phyloP scores from a whole-genome alignment of 2,329 filamentous ascomycete species.

The Arthrobotrys megalospora region DNA sequence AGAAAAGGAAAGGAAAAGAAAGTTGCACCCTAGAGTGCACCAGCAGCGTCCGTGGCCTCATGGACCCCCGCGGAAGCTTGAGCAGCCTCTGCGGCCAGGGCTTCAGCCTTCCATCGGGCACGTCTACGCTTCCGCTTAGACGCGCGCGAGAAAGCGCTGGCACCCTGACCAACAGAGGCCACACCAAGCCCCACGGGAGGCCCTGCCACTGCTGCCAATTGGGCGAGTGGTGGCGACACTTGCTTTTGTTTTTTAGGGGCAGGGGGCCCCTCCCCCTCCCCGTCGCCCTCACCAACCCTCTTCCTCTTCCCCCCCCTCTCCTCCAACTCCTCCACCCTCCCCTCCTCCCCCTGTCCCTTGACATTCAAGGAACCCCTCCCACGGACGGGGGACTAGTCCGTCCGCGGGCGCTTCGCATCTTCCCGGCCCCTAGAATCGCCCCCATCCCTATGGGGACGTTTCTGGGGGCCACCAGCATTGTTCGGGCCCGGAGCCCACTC shows the following conservation, averaged over 20 bases:
- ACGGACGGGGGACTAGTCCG: slow-evolving; percentile 46
- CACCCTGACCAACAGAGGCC: neutral
- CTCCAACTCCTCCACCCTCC: neutral
- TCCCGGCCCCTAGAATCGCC: slow-evolving; percentile 52
- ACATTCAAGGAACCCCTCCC: slow-evolving; percentile 26
- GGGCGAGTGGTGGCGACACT: neutral
- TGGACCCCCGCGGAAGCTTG: slow-evolving; percentile 1
- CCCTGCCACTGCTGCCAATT: slow-evolving; percentile 14
- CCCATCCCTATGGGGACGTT: slow-evolving; percentile 57
- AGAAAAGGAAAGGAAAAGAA: neutral
- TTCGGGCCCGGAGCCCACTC: slow-evolving; percentile 31
- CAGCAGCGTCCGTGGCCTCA: slow-evolving; percentile 4
- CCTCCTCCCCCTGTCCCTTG: slow-evolving; percentile 24
- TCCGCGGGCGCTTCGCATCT: slow-evolving; percentile 55
- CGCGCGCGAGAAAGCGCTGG: slow-evolving; percentile 2
- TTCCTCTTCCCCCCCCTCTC: slow-evolving; percentile 1
- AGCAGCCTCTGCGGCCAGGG: neutral
- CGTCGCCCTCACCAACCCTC: neutral
- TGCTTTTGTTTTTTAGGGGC: slow-evolving; percentile 16
- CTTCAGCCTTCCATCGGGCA: neutral
- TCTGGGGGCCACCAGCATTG: slow-evolving; percentile 32
- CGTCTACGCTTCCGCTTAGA: slow-evolving; percentile 21
- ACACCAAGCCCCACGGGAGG: neutral
- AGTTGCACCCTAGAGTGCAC: neutral
- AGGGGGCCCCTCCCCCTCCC: slow-evolving; percentile 6